These are phyloP conservation scores for Penicillium sp. DNA, from an alignment of 2,329 filamentous ascomycete genomes.

Conservation along the genomic window DNA sequence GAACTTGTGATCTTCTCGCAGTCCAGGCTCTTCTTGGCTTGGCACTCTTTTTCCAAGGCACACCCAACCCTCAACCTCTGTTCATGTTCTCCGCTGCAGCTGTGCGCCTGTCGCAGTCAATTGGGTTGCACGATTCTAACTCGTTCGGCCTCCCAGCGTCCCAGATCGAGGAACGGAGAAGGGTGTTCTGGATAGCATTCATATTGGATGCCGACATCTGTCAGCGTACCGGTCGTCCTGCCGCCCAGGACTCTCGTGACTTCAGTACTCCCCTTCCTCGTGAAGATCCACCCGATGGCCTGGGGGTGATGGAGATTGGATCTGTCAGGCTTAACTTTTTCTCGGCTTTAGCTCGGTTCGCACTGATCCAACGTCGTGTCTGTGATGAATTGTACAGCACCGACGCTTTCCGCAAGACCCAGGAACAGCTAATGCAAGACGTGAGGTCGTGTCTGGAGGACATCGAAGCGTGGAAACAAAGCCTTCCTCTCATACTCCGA, in stretches of 20 bases:
- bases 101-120: conserved; percentile 25
- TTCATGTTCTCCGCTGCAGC: conserved; percentile 24
- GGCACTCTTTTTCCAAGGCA: conserved; percentile 26
- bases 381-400: conserved; percentile 15
- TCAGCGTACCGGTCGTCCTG: conserved; percentile 20
- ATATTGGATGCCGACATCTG: conserved; percentile 27
- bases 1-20: conserved; percentile 17
- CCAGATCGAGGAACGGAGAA: conserved; percentile 18
- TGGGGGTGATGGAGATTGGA: conserved; percentile 11
- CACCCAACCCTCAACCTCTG: conserved; percentile 23
- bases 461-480: conserved; percentile 14
- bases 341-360: conserved; percentile 13
- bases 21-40: conserved; percentile 22
- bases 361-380: conserved; percentile 15
- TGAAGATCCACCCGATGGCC: conserved; percentile 8
- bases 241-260: conserved; percentile 18
- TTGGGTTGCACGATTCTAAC: conserved; percentile 22
- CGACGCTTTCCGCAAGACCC: neutral
- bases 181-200: conserved; percentile 25
- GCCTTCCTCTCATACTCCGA: conserved; percentile 3
- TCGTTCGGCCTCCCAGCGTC: conserved; percentile 9
- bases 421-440: conserved; percentile 1
- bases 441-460: conserved; percentile 12
- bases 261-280: conserved; percentile 17
- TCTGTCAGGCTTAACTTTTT: conserved; percentile 16